phyloP scores from a whole-genome alignment of 108 stramenopile genomes.

The Poteriospumella lacustris region DNA sequence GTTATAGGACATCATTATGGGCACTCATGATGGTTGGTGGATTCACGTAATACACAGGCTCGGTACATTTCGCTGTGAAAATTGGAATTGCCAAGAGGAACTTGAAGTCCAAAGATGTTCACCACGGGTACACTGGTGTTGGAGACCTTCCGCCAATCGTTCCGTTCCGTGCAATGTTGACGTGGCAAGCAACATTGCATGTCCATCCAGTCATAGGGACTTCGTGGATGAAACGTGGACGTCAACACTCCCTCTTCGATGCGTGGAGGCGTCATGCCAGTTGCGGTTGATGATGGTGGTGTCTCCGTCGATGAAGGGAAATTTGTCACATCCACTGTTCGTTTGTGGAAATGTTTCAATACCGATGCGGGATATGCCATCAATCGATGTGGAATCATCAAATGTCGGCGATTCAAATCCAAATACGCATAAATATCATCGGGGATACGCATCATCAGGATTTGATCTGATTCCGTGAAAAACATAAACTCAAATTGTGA shows the following conservation, averaged over 20 bases:
- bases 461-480: conserved; percentile 27
- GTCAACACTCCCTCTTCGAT: neutral
- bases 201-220: conserved; percentile 10
- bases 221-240: neutral
- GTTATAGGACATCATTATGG: too few relatives aligned
- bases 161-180: conserved; percentile 13
- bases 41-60: neutral
- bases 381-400: conserved; percentile 18
- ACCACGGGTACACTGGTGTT: neutral
- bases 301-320: too few relatives aligned
- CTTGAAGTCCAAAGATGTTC: conserved; percentile 12
- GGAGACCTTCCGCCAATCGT: neutral
- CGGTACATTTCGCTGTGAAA: conserved; percentile 16
- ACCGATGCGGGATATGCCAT: conserved; percentile 23
- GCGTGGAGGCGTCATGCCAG: too few relatives aligned
- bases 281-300: too few relatives aligned
- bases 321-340: neutral
- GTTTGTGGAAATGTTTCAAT: neutral
- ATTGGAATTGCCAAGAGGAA: conserved; percentile 24
- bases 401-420: neutral
- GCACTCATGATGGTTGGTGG: too few relatives aligned
- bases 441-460: neutral
- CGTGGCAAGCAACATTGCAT: conserved; percentile 20
- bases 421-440: neutral
- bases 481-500: conserved; percentile 17